phyloP scores from a whole-genome alignment of 2,329 filamentous ascomycete genomes.

The Stagonosporopsis tanaceti region DNA sequence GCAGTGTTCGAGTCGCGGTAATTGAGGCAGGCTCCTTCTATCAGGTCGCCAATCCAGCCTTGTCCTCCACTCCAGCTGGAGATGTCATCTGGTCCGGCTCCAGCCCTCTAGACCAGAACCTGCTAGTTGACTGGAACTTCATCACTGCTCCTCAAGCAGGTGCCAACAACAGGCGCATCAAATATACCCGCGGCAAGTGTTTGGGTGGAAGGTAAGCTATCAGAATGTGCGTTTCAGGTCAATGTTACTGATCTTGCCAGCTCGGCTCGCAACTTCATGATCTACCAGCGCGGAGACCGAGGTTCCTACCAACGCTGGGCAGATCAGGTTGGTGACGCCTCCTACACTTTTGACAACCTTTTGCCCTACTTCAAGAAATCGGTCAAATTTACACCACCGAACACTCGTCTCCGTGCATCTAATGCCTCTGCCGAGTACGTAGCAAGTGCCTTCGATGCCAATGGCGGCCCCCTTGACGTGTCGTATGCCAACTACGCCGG shows the following conservation, averaged over 20 bases:
- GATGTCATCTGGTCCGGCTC: slow-evolving; percentile 31
- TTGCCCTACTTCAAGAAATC: slow-evolving; percentile 41
- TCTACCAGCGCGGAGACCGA: slow-evolving; percentile 30
- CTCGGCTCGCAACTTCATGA: slow-evolving; percentile 34
- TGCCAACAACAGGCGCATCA: slow-evolving; percentile 25
- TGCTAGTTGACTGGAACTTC: slow-evolving; percentile 42
- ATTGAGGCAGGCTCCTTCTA: slow-evolving; percentile 37
- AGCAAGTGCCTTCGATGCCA: slow-evolving; percentile 17
- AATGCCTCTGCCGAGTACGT: slow-evolving; percentile 23
- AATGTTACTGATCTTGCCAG: slow-evolving; percentile 1
- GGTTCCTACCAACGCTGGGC: slow-evolving; percentile 41
- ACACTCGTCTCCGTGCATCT: slow-evolving; percentile 17
- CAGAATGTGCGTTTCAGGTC: too few relatives aligned
- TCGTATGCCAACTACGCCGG: slow-evolving; percentile 4
- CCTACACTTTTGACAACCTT: slow-evolving; percentile 40
- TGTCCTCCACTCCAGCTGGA: slow-evolving; percentile 27
- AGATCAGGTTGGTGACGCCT: slow-evolving; percentile 37
- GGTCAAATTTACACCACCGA: slow-evolving; percentile 40
- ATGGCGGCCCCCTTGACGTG: slow-evolving; percentile 5
- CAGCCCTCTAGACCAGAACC: slow-evolving; percentile 26
- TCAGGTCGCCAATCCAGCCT: slow-evolving; percentile 23
- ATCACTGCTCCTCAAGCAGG: slow-evolving; percentile 37
- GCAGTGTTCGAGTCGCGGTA: slow-evolving; percentile 25
- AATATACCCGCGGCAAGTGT: slow-evolving; percentile 43
- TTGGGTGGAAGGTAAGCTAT: slow-evolving; percentile 33